Evolutionary conservation across 352 stramenopile species (phyloP).

Genomic region (Blastocystis sp.): DNA sequence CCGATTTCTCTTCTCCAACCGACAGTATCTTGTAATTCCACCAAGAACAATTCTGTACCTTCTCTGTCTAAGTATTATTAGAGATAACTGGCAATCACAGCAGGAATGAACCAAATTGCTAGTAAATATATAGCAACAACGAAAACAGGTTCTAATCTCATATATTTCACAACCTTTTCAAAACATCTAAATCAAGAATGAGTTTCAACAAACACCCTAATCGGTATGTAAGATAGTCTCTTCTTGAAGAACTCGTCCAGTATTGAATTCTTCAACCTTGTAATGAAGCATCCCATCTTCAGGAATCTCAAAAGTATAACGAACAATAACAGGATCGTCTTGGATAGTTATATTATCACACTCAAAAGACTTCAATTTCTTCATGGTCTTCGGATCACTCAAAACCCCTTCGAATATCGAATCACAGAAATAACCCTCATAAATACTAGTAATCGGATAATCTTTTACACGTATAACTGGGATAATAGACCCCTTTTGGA

Average conservation of each 20-base stretch:
- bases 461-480: not conserved
- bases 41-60: too few species aligned
- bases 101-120: too few species aligned
- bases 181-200: not conserved
- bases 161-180: too few species aligned
- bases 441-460: not conserved
- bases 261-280: slow-evolving; percentile 4
- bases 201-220: not conserved
- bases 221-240: not conserved
- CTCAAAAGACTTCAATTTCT: not conserved
- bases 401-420: not conserved
- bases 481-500: not conserved
- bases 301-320: not conserved
- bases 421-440: not conserved
- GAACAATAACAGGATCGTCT: slow-evolving; percentile 11
- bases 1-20: too few species aligned
- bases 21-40: too few species aligned
- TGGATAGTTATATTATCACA: not conserved
- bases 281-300: slow-evolving; percentile 24
- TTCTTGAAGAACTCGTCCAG: not conserved
- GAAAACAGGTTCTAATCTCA: too few species aligned
- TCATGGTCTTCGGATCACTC: not conserved
- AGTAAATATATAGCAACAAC: too few species aligned
- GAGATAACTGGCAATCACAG: too few species aligned
- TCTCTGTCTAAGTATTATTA: too few species aligned